A percentile compares a stretch with the other conserved stretches of the same genome.
phyloP scores from a whole-genome alignment of 768 basidiomycete species.

The Dendrothele bispora region DNA sequence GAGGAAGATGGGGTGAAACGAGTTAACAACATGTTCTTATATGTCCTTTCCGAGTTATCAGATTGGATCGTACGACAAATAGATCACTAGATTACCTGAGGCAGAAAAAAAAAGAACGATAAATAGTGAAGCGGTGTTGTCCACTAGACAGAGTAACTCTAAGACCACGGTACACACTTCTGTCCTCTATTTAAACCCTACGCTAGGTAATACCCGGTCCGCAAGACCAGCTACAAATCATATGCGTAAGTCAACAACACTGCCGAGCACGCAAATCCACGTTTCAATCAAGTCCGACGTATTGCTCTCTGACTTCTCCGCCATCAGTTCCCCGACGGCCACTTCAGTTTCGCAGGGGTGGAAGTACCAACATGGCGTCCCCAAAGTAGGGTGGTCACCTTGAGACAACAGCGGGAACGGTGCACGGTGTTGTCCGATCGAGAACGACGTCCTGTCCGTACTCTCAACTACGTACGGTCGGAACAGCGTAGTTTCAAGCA shows the following conservation, averaged over 20 bases:
- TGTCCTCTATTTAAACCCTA: no score
- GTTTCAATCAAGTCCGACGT: conserved; percentile 57
- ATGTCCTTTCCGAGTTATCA: conserved; percentile 16
- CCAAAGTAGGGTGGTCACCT: conserved; percentile 82
- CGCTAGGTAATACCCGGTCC: not conserved
- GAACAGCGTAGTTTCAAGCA: conserved; percentile 62
- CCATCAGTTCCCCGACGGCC: conserved; percentile 69
- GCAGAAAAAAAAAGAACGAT: not conserved
- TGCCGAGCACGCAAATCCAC: conserved; percentile 79
- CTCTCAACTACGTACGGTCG: conserved; percentile 44
- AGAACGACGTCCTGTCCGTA: conserved; percentile 50
- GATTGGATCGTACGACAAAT: conserved; percentile 41
- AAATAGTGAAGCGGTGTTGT: no score
- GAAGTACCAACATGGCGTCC: conserved; percentile 78
- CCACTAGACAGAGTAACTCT: no score
- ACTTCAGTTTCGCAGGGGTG: conserved; percentile 81
- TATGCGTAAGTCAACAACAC: conserved; percentile 54
- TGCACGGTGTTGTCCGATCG: conserved; percentile 47
- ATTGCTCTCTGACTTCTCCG: conserved; percentile 24
- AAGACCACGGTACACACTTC: no score
- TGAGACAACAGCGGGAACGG: conserved; percentile 81
- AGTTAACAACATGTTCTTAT: conserved; percentile 41
- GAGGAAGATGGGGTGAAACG: conserved; percentile 35
- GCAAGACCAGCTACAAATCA: not conserved
- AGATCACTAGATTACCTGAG: not conserved